Conservation (phyloP, 805 yeast genomes). For the Barnettozyma pratensis region DNA sequence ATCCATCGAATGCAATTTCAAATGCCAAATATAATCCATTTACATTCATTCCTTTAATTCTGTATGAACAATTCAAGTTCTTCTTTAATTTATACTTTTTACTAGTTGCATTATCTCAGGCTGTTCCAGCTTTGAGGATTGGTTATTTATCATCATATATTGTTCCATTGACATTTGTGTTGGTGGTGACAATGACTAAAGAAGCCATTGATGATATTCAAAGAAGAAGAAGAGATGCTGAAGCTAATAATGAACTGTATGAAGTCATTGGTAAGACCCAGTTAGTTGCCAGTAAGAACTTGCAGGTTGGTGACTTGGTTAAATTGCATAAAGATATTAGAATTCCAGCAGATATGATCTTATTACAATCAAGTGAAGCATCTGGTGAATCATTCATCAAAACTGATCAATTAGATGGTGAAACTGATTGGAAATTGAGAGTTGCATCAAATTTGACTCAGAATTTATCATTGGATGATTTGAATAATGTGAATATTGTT, state of each 20-base stretch:
- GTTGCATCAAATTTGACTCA: conserved; percentile 76
- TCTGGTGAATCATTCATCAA: conserved; percentile 89
- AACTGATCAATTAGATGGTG: conserved; percentile 98
- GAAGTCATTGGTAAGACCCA: conserved; percentile 53
- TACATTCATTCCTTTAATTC: conserved; percentile 80
- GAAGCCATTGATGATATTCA: conserved; percentile 94
- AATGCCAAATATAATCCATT: conserved; percentile 91
- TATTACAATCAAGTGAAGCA: conserved; percentile 75
- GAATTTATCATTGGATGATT: conserved; percentile 41
- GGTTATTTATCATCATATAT: conserved; percentile 92
- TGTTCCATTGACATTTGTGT: conserved; percentile 90
- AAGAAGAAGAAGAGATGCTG: conserved; percentile 84
- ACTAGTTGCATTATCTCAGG: conserved; percentile 90
- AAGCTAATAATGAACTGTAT: conserved; percentile 79
- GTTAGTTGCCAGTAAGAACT: conserved; percentile 49
- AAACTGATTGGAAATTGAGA: conserved; percentile 96
- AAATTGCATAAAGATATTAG: conserved; percentile 74
- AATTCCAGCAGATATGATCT: conserved; percentile 89
- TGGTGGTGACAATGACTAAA: conserved; percentile 88
- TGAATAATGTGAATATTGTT: conserved; percentile 51
- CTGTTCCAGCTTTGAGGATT: conserved; percentile 81
- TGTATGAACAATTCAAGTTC: conserved; percentile 95
- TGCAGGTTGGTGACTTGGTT: conserved; percentile 85
- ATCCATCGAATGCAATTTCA: conserved; percentile 74
- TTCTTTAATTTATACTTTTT: conserved; percentile 91